These are phyloP conservation scores for Basidioascus undulatus DNA, from an alignment of 768 basidiomycete species.

Conservation along the genomic window DNA sequence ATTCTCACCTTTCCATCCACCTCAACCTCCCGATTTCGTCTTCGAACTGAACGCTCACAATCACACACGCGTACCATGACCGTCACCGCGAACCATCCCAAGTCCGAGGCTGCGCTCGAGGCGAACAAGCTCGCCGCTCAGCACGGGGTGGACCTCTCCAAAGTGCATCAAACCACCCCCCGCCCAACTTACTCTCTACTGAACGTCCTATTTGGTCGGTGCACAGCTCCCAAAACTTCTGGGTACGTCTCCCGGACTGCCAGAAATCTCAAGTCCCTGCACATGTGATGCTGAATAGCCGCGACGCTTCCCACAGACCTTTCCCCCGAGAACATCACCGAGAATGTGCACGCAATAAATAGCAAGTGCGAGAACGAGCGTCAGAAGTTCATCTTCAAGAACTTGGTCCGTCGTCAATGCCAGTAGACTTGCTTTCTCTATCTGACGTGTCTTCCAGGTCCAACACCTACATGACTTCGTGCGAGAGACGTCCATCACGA, in stretches of 20 bases:
- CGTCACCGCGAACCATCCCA: too few species aligned
- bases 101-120: too few species aligned
- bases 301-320: slow-evolving; percentile 2
- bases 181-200: too few species aligned
- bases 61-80: too few species aligned
- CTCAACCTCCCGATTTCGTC: too few species aligned
- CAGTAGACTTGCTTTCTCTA: not conserved
- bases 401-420: slow-evolving; percentile 20
- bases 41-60: too few species aligned
- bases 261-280: slow-evolving; percentile 23
- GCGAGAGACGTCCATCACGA: slow-evolving; percentile 30
- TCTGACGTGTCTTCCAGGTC: slow-evolving; percentile 11
- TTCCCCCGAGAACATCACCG: slow-evolving; percentile 27
- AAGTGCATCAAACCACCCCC: not conserved
- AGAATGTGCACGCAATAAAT: slow-evolving; percentile 19
- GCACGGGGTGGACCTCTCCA: not conserved
- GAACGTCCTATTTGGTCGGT: not conserved
- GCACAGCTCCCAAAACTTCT: not conserved
- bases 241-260: too few species aligned
- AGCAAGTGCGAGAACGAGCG: slow-evolving; percentile 18
- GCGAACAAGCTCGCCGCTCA: too few species aligned
- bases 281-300: slow-evolving; percentile 16
- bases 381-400: slow-evolving; percentile 26
- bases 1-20: too few species aligned
- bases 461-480: slow-evolving; percentile 21